Conservation (phyloP, 331 rosid species). For the Acacia pycnantha region DNA sequence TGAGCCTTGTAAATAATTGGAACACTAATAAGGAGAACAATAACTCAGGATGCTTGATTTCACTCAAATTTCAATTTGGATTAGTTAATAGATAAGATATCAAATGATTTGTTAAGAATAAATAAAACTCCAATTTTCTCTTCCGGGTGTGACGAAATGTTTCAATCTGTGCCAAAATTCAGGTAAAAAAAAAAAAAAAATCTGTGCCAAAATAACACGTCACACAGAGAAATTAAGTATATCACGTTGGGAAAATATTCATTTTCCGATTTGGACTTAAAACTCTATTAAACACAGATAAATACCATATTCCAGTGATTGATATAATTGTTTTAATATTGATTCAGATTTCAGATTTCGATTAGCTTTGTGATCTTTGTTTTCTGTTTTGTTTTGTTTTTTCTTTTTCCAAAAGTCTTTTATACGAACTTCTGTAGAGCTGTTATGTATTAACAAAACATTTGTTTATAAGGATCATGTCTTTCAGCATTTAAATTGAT, state of each 20-base stretch:
- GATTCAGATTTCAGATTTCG: too few relatives aligned
- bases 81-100: too few relatives aligned
- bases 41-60: too few relatives aligned
- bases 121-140: not conserved
- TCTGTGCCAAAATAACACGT: not conserved
- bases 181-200: too few relatives aligned
- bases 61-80: too few relatives aligned
- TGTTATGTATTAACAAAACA: not conserved
- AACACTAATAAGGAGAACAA: not conserved
- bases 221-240: not conserved
- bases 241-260: not conserved
- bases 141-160: not conserved
- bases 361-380: not conserved
- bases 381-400: too few relatives aligned
- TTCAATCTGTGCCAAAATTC: not conserved
- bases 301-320: not conserved
- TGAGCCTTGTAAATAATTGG: not conserved
- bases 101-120: not conserved
- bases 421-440: not conserved
- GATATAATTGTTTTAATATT: not conserved
- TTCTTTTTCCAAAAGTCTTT: too few relatives aligned
- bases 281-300: not conserved
- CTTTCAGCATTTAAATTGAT: not conserved
- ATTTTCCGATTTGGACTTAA: not conserved
- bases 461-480: not conserved